These are phyloP conservation scores for Lasiosphaeriaceae sp. DNA, from an alignment of 495 filamentous ascomycete species.

Conservation along the genomic window DNA sequence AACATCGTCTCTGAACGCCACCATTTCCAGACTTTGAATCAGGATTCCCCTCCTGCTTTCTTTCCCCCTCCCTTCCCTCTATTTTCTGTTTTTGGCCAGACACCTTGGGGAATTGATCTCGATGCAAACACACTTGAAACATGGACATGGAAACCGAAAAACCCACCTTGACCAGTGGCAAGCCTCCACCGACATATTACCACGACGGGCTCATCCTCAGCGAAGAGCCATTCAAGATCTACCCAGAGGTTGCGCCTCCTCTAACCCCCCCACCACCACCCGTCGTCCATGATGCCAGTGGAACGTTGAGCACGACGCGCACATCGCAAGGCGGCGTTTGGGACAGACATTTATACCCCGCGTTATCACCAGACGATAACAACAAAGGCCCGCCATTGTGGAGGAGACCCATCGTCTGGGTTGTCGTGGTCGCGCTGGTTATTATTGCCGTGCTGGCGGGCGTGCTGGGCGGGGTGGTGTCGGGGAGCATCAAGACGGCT, in stretches of 20 bases:
- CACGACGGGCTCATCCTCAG: conserved; percentile 20
- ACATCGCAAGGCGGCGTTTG: not conserved
- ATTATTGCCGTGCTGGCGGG: conserved; percentile 17
- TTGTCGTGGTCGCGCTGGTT: conserved; percentile 11
- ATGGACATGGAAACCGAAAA: too few relatives aligned
- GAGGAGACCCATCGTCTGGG: conserved; percentile 9
- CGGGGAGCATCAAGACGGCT: conserved; percentile 17
- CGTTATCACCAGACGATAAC: not conserved
- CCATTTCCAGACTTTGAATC: too few relatives aligned
- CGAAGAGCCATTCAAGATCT: conserved; percentile 3
- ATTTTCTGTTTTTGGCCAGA: too few relatives aligned
- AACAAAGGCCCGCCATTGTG: not conserved
- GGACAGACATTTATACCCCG: not conserved
- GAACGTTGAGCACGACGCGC: too few relatives aligned
- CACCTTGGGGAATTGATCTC: too few relatives aligned
- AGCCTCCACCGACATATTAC: not conserved
- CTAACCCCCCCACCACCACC: not conserved
- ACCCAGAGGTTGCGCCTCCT: conserved; percentile 17
- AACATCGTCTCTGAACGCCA: too few relatives aligned
- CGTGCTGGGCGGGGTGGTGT: conserved; percentile 15
- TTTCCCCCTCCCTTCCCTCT: too few relatives aligned
- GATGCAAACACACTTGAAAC: too few relatives aligned
- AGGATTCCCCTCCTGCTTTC: too few relatives aligned
- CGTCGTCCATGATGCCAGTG: not conserved
- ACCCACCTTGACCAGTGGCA: too few relatives aligned